Evolutionary conservation across 2,329 filamentous ascomycete genomes (phyloP).

Genomic region (Botrytis aclada): DNA sequence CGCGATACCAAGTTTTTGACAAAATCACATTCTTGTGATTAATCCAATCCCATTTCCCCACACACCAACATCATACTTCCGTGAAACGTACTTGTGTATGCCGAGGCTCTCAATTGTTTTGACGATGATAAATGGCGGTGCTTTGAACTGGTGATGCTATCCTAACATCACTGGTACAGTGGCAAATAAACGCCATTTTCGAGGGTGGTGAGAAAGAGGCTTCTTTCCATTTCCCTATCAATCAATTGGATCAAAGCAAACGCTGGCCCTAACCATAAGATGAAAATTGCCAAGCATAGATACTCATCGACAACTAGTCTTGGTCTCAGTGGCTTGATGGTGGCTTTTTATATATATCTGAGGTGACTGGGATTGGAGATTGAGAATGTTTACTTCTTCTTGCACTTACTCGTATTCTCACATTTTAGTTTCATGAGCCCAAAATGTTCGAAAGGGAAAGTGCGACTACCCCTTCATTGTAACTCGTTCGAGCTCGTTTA

Average conservation of each 20-base stretch:
- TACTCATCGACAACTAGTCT: conserved; percentile 6
- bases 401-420: not conserved
- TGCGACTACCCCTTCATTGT: not conserved
- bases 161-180: not conserved
- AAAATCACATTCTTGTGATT: conserved; percentile 1
- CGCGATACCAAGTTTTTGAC: conserved; percentile 7
- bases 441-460: not conserved
- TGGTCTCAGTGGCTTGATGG: conserved; percentile 17
- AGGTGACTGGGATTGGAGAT: conserved; percentile 13
- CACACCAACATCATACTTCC: not conserved
- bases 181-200: not conserved
- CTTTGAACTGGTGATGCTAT: not conserved
- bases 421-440: not conserved
- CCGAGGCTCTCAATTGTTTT: not conserved
- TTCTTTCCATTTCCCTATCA: not conserved
- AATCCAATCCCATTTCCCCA: not conserved
- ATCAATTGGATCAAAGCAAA: not conserved
- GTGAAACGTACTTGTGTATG: not conserved
- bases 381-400: conserved; percentile 3
- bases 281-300: conserved; percentile 4
- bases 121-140: not conserved
- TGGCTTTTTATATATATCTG: not conserved
- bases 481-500: not conserved
- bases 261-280: not conserved
- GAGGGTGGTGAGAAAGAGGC: not conserved